Conservation (phyloP, 805 yeast species). For the Lachancea sp. region DNA sequence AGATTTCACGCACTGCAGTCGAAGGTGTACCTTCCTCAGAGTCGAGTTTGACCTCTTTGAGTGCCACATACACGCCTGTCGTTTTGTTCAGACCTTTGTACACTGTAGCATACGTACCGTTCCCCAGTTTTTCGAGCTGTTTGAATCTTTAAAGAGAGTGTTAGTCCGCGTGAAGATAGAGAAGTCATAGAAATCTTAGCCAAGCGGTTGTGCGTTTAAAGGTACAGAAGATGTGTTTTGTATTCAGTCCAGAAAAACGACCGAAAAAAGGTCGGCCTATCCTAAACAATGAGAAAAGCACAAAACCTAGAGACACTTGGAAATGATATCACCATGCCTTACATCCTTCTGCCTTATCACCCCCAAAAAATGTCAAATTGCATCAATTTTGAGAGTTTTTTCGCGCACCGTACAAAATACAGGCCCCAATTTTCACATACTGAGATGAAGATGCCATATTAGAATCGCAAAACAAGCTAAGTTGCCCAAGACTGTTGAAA, state of each 20-base stretch:
- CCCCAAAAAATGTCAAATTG: background rate
- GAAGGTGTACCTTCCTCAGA: slow-evolving; percentile 99
- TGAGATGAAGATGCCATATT: slow-evolving; percentile 28
- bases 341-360: background rate
- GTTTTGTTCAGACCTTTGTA: slow-evolving; percentile 91
- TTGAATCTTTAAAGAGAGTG: slow-evolving; percentile 24
- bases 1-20: slow-evolving; percentile 94
- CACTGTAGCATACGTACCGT: slow-evolving; percentile 93
- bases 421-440: slow-evolving; percentile 11
- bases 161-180: slow-evolving; percentile 5
- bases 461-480: background rate
- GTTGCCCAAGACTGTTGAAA: background rate
- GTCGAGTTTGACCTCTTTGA: slow-evolving; percentile 90
- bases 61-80: slow-evolving; percentile 89
- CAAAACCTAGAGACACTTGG: too few relatives aligned
- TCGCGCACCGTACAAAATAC: background rate
- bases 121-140: slow-evolving; percentile 34
- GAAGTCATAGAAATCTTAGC: background rate
- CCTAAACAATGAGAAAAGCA: too few relatives aligned
- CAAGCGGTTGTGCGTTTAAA: background rate
- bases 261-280: background rate
- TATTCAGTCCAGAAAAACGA: too few relatives aligned
- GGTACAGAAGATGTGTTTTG: too few relatives aligned
- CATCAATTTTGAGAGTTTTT: background rate
- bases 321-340: too few relatives aligned